A percentile compares a stretch with the other conserved stretches of the same genome.
Conservation (phyloP, 1,284 basidiomycete genomes). For the Mycosarcoma mackinlayi region DNA sequence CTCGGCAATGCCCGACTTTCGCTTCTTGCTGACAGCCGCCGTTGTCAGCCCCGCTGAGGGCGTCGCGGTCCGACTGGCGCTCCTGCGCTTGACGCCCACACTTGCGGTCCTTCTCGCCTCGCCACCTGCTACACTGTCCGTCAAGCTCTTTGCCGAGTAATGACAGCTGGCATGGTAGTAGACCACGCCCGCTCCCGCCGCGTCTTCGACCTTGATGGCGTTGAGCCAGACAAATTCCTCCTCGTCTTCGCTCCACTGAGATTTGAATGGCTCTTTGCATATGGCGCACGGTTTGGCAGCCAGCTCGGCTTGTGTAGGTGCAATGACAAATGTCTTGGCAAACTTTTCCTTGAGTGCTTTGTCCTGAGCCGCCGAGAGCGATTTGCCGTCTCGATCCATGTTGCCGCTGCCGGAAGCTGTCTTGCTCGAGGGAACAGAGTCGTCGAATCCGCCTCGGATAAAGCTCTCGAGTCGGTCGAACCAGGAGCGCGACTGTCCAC, state of each 20-base stretch:
- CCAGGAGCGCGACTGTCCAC: slow-evolving; percentile 92
- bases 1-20: slow-evolving; percentile 24
- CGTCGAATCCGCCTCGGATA: slow-evolving; percentile 44
- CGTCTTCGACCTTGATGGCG: slow-evolving; percentile 78
- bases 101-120: slow-evolving; percentile 26
- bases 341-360: slow-evolving; percentile 74
- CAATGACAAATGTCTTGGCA: slow-evolving; percentile 75
- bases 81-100: slow-evolving; percentile 32
- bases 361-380: slow-evolving; percentile 74
- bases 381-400: slow-evolving; percentile 41
- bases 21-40: slow-evolving; percentile 11
- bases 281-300: slow-evolving; percentile 91
- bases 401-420: slow-evolving; percentile 51
- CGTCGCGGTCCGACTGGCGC: slow-evolving; percentile 28
- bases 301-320: slow-evolving; percentile 79
- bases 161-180: slow-evolving; percentile 66
- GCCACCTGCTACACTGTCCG: slow-evolving; percentile 45
- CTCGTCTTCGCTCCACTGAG: slow-evolving; percentile 93
- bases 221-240: slow-evolving; percentile 99
- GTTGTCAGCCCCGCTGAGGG: background rate
- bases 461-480: slow-evolving; percentile 83
- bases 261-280: slow-evolving; percentile 92
- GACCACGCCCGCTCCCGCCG: slow-evolving; percentile 3
- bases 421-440: slow-evolving; percentile 40
- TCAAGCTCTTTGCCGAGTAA: slow-evolving; percentile 64